These are phyloP conservation scores for Sporothrix pallida DNA, from an alignment of 2,329 filamentous ascomycete species.

Conservation along the genomic window DNA sequence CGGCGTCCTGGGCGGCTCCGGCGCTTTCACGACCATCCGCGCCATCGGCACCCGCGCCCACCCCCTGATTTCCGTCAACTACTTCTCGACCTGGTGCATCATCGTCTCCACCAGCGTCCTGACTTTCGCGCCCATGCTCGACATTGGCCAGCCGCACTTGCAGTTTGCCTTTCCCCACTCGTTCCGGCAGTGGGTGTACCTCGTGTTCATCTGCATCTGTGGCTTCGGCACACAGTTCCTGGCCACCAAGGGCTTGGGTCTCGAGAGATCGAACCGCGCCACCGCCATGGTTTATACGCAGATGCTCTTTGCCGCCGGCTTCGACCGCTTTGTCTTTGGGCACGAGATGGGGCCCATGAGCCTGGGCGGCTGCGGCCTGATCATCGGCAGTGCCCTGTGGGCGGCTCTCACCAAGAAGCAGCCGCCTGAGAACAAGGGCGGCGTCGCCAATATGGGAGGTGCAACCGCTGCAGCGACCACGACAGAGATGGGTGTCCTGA, in stretches of 20 bases:
- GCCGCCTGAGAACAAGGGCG: slow-evolving; percentile 37
- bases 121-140: slow-evolving; percentile 53
- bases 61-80: slow-evolving; percentile 83
- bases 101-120: slow-evolving; percentile 70
- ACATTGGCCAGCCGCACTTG: slow-evolving; percentile 55
- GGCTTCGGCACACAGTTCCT: slow-evolving; percentile 88
- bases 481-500: slow-evolving; percentile 35
- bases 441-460: too few species aligned
- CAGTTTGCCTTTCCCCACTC: slow-evolving; percentile 51
- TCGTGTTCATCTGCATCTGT: slow-evolving; percentile 71
- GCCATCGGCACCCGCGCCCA: slow-evolving; percentile 82
- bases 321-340: slow-evolving; percentile 60
- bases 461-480: neutral
- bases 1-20: slow-evolving; percentile 76
- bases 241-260: slow-evolving; percentile 75
- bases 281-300: slow-evolving; percentile 65
- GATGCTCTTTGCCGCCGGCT: slow-evolving; percentile 61
- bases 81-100: slow-evolving; percentile 75
- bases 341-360: slow-evolving; percentile 57
- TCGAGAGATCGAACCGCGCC: slow-evolving; percentile 66
- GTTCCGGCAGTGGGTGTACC: slow-evolving; percentile 65
- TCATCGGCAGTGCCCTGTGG: slow-evolving; percentile 60
- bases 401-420: slow-evolving; percentile 54
- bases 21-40: slow-evolving; percentile 76
- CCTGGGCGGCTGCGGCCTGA: slow-evolving; percentile 57